Conservation (phyloP, 1,284 basidiomycete genomes). For the Moniliophthora roreri region DNA sequence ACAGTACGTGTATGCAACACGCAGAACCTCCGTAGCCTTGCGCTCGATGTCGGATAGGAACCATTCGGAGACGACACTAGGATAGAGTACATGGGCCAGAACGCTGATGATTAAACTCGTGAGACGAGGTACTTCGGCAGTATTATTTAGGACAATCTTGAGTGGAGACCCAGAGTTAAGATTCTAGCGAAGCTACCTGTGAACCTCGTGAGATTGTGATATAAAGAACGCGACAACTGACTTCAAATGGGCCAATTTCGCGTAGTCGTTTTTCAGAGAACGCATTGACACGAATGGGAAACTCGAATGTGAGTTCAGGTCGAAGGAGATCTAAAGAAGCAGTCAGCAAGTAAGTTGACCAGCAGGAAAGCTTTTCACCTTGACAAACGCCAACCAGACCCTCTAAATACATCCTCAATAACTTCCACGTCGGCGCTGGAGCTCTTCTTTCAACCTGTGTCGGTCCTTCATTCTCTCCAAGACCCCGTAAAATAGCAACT, state of each 20-base stretch:
- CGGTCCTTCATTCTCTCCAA: conserved; percentile 29
- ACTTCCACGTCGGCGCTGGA: conserved; percentile 38
- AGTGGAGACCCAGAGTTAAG: conserved; percentile 23
- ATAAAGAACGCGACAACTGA: not conserved
- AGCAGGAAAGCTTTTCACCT: conserved; percentile 34
- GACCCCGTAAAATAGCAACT: conserved; percentile 34
- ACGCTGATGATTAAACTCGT: conserved; percentile 44
- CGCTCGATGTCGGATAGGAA: conserved; percentile 48
- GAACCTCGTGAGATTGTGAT: not conserved
- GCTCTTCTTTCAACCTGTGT: conserved; percentile 25
- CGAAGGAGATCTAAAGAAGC: conserved; percentile 35
- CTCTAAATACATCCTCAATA: conserved; percentile 41
- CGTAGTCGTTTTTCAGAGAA: conserved; percentile 22
- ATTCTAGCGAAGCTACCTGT: conserved; percentile 17
- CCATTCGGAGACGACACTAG: conserved; percentile 41
- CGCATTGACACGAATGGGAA: conserved; percentile 32
- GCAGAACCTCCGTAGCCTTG: conserved; percentile 36
- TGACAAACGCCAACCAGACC: conserved; percentile 42
- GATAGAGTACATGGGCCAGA: conserved; percentile 39
- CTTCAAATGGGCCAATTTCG: not conserved
- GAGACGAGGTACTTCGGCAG: conserved; percentile 43
- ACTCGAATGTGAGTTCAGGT: conserved; percentile 28
- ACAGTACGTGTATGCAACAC: conserved; percentile 45
- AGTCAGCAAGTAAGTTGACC: conserved; percentile 4
- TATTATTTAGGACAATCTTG: conserved; percentile 35